A percentile compares a stretch with the other conserved stretches of the same genome.
Evolutionary conservation across 805 yeast species (phyloP).

Genomic region (Jamesozyma jinghongensis): DNA sequence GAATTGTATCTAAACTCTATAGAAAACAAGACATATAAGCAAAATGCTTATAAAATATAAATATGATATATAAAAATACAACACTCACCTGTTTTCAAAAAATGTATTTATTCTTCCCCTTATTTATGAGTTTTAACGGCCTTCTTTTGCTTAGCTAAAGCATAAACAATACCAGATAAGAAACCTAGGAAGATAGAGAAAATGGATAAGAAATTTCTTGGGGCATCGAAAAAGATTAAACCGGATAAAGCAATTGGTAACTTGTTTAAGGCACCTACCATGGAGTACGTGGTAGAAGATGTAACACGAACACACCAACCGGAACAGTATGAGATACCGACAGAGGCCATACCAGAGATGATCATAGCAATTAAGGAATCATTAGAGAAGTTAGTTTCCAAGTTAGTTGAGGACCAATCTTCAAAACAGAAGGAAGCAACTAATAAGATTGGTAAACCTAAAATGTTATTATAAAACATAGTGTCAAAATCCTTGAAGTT

Average conservation of each 20-base stretch:
- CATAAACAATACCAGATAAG: conserved; percentile 90
- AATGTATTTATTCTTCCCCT: too few species aligned
- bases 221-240: conserved; percentile 87
- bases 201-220: conserved; percentile 85
- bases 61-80: too few species aligned
- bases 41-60: too few species aligned
- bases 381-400: conserved; percentile 67
- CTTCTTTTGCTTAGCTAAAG: conserved; percentile 91
- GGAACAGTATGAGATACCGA: conserved; percentile 96
- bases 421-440: conserved; percentile 69
- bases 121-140: conserved; percentile 23
- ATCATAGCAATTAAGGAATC: conserved; percentile 69
- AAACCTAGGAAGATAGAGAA: conserved; percentile 89
- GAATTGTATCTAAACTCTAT: too few species aligned
- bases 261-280: conserved; percentile 99
- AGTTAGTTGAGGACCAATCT: conserved; percentile 84
- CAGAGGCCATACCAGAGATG: conserved; percentile 87
- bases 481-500: conserved; percentile 96
- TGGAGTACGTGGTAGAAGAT: conserved; percentile 94
- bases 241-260: conserved; percentile 96
- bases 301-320: conserved; percentile 99
- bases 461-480: conserved; percentile 94
- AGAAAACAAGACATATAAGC: too few species aligned
- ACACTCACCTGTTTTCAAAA: too few species aligned
- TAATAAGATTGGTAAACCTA: conserved; percentile 83